A percentile compares a stretch with the other conserved stretches of the same genome.
phyloP scores from a whole-genome alignment of 768 basidiomycete species.

The Phylloporus sp. region DNA sequence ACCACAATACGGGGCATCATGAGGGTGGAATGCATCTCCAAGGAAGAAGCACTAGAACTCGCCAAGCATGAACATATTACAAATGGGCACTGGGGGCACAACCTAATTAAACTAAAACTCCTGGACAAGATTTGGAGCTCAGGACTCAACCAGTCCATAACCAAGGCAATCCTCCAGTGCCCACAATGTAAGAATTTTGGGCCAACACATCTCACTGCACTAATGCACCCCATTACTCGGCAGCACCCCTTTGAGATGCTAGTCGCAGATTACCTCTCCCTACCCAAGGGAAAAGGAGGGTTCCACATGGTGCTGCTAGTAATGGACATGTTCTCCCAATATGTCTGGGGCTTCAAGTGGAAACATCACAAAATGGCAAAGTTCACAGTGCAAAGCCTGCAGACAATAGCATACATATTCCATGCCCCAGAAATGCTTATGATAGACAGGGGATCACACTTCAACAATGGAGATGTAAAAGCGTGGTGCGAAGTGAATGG shows the following conservation, averaged over 20 bases:
- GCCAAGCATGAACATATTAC: not conserved
- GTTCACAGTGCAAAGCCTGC: slow-evolving; percentile 19
- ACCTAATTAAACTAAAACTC: not conserved
- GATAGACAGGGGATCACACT: slow-evolving; percentile 36
- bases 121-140: not conserved
- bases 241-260: slow-evolving; percentile 32
- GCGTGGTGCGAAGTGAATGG: slow-evolving; percentile 22
- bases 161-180: slow-evolving; percentile 16
- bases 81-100: slow-evolving; percentile 9
- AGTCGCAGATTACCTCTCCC: slow-evolving; percentile 30
- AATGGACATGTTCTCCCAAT: slow-evolving; percentile 26
- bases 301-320: slow-evolving; percentile 27
- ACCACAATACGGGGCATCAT: too few relatives aligned
- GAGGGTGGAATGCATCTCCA: too few relatives aligned
- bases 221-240: slow-evolving; percentile 35
- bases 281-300: slow-evolving; percentile 32
- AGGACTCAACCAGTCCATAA: slow-evolving; percentile 4
- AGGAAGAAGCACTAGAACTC: slow-evolving; percentile 3
- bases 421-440: slow-evolving; percentile 30
- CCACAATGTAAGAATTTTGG: slow-evolving; percentile 23
- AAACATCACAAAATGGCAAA: slow-evolving; percentile 27
- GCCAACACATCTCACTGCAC: slow-evolving; percentile 14
- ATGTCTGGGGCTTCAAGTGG: slow-evolving; percentile 28
- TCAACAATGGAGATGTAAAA: slow-evolving; percentile 30
- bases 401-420: slow-evolving; percentile 22